These are phyloP conservation scores for Anastatica hierochuntica DNA, from an alignment of 345 rosid genomes.

Conservation along the genomic window DNA sequence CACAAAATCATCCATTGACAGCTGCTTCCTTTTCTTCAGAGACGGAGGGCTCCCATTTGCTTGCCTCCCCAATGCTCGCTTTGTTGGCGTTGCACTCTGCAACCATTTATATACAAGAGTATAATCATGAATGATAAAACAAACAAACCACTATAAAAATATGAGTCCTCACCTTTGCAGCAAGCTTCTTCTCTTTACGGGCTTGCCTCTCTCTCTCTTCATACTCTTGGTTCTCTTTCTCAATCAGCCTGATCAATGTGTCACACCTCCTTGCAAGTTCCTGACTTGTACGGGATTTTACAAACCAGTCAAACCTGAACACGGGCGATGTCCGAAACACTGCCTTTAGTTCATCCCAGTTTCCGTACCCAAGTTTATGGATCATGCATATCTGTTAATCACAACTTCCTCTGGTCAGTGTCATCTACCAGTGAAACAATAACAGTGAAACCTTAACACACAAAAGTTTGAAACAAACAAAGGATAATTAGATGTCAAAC, in stretches of 20 bases:
- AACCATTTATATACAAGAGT: not conserved
- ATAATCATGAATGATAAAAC: conserved; percentile 5
- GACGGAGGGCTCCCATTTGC: conserved; percentile 53
- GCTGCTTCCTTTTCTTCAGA: conserved; percentile 69
- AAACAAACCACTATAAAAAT: not conserved
- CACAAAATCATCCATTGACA: conserved; percentile 70
- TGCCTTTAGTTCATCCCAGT: conserved; percentile 95
- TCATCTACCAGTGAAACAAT: not conserved
- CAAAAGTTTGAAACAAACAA: not conserved
- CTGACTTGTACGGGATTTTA: conserved; percentile 87
- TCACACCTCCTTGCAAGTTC: conserved; percentile 97
- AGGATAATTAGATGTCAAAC: conserved; percentile 21
- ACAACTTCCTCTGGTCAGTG: conserved; percentile 6
- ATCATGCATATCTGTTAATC: conserved; percentile 81
- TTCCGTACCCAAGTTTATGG: conserved; percentile 96
- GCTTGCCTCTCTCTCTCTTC: conserved; percentile 98
- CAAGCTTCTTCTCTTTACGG: conserved; percentile 92
- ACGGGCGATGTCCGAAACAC: conserved; percentile 73
- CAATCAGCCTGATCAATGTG: conserved; percentile 84
- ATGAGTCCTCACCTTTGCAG: conserved; percentile 55
- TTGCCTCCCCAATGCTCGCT: too few relatives aligned
- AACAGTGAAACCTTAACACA: not conserved
- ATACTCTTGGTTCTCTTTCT: conserved; percentile 96
- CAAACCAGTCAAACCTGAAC: conserved; percentile 96
- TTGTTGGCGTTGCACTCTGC: conserved; percentile 37